Base-by-base conservation (phyloP, 805 yeast species). In the Candida endomychidarum region DNA sequence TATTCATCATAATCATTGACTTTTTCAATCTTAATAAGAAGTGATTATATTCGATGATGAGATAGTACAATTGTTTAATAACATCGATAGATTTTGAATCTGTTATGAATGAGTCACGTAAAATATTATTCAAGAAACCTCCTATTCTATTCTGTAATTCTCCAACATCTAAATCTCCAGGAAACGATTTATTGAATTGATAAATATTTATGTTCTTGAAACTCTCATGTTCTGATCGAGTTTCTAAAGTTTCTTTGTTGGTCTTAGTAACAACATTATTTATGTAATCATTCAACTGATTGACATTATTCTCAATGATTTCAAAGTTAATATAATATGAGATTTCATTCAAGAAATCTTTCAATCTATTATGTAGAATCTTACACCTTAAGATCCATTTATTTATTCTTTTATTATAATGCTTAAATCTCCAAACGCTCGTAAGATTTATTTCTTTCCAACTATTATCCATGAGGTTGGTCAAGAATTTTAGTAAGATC, bases 361-460 rank as follows among this genome's bases (percentile, higher is more conserved):
- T 67, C 78, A 84, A 77, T 32, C 77, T 67, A 22, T 65, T 58
- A 53, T 81, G 85, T n/a, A 81, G 53, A 5, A 75, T 56, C 40
- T 87, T 65, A 32, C 79, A 68, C 35, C 76, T 62, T 28, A 69
- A 60, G 8, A 83, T 75, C 78, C 85, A 77, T 38, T 68, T 70
- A 20, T 67, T 61, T 3, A 83, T 59, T 8, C 65, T 65, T 2
- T 51, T 57, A 25, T 73, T 63, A 40, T 61, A 67, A n/a, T 68
- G 67, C 12, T 54, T 56, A 53, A 73, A 73, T 33, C 67, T 70
- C 96, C 96, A 88, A 11, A 78, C 78, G n/a, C 64, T 59, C 12
- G 85, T 78, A 43, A 72, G 72, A 39, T 72, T 74, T 32, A 84
- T 78, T 47, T 83, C 89, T 27, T 72, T 62, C 96, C 96, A 87